Percentiles rank a stretch among this genome's conserved stretches.
Conservation (phyloP, 108 stramenopile species). For the Skeletonema potamos region DNA sequence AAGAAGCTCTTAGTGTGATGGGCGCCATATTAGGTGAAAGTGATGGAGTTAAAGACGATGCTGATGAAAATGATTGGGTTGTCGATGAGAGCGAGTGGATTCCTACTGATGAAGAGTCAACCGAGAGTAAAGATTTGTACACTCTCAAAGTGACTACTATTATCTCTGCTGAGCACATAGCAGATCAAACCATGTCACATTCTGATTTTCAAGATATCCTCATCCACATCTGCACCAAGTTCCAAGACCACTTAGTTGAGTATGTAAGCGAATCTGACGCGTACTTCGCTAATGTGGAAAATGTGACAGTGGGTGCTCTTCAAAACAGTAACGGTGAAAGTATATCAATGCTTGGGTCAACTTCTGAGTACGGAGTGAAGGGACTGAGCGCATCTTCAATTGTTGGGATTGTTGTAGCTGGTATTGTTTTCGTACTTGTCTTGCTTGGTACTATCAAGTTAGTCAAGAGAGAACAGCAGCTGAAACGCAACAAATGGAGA, state of each 20-base stretch:
- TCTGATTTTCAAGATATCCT: constrained; percentile 34
- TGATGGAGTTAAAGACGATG: not conserved
- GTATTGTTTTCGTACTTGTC: constrained; percentile 14
- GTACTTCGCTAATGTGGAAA: constrained; percentile 27
- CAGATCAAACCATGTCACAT: not conserved
- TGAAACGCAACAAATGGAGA: constrained; percentile 26
- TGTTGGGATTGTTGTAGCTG: constrained; percentile 29
- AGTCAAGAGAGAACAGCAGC: constrained; percentile 30
- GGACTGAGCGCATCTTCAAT: constrained; percentile 25
- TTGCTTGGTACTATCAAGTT: constrained; percentile 20
- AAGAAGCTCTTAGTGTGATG: constrained; percentile 14
- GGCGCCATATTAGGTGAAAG: constrained; percentile 23
- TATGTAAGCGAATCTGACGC: constrained; percentile 21
- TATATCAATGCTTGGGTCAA: not conserved
- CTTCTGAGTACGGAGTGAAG: not conserved
- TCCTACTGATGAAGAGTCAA: not conserved
- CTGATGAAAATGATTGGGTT: constrained; percentile 1
- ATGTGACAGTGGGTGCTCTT: constrained; percentile 13
- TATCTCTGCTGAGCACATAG: constrained; percentile 27
- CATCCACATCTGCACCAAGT: constrained; percentile 35
- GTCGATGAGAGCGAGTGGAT: not conserved
- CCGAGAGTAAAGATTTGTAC: not conserved
- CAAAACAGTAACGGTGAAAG: not conserved
- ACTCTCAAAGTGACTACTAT: constrained; percentile 22
- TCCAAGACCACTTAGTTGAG: constrained; percentile 30